Base-by-base conservation (phyloP, 1,139 yeast species). In the Taiozyma sp. region DNA sequence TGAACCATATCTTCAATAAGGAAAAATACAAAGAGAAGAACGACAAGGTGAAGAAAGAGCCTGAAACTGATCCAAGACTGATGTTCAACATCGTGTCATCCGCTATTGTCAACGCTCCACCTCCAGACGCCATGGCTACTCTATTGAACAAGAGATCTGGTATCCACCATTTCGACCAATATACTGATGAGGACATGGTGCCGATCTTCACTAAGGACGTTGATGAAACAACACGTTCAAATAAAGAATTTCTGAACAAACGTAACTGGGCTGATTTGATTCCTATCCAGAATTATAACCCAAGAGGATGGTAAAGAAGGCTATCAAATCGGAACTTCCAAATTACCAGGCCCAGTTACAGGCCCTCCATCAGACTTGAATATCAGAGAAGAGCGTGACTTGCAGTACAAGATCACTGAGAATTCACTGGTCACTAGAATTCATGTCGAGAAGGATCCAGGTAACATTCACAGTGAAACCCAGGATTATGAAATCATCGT, bases 51-150 rank as follows among this genome's bases (percentile, higher is more conserved):
- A 60, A 74, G n/a, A 65, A 70, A 9, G 59, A 70, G 35, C 90
- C 95, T 0, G 83, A 82, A 59, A 63, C 71, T 32, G 97, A 91
- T 67, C 85, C 87, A 32, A 71, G 95, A 53, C 77, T 89, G 55
- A 83, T 93, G 66, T 79, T 88, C 65, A 93, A 91, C 65, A 80
- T 93, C 37, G 84, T 88, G 47, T 83, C 95, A 21, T 87, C 96
- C 11, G 98, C 98, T 3, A 89, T 91, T 53, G 83, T 86, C 44
- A 91, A 91, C 67, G 83, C 95, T 0, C 97, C 99, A 13, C 98
- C 98, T 3, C 96, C 97, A 1, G 80, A 82, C 64, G 83, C 85
- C 16, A 85, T 91, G 85, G 95, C 96, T 0, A 71, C 73, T 11
- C 73, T 90, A 58, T 63, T 82, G 54, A 78, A 84, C 66, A 80